A percentile compares a stretch with the other conserved stretches of the same genome.
phyloP scores from a whole-genome alignment of 2,329 filamentous ascomycete genomes.

The Cladosporium cucumerinum region DNA sequence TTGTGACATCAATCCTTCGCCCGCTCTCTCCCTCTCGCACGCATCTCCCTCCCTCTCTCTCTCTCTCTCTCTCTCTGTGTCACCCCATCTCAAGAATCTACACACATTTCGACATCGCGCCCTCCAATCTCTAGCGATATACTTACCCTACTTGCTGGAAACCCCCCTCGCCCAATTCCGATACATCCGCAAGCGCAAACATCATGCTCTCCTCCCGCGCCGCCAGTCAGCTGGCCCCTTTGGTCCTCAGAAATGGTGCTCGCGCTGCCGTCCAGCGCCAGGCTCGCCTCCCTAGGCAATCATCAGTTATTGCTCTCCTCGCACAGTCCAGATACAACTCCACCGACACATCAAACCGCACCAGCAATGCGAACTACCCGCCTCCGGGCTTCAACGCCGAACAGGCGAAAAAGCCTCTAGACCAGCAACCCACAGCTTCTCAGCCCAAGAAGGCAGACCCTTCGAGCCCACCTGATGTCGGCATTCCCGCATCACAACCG shows the following conservation, averaged over 20 bases:
- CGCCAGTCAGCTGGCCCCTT: slow-evolving; percentile 45
- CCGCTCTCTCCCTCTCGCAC: neutral
- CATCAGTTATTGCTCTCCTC: slow-evolving; percentile 57
- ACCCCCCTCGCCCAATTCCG: neutral
- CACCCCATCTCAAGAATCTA: neutral
- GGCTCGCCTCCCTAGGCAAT: slow-evolving; percentile 46
- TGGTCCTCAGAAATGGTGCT: slow-evolving; percentile 45
- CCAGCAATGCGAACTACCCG: slow-evolving; percentile 52
- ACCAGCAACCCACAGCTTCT: slow-evolving; percentile 38
- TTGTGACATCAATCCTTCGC: neutral
- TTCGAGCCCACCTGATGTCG: slow-evolving; percentile 27
- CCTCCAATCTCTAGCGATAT: neutral
- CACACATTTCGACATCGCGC: neutral
- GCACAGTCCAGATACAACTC: slow-evolving; percentile 51
- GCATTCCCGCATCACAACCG: slow-evolving; percentile 38
- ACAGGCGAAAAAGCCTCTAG: slow-evolving; percentile 80
- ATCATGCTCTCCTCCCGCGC: slow-evolving; percentile 46
- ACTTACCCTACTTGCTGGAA: neutral
- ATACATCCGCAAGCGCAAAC: slow-evolving; percentile 21
- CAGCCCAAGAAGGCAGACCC: slow-evolving; percentile 24
- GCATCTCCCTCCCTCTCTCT: neutral
- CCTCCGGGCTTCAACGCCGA: slow-evolving; percentile 91
- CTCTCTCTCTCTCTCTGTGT: neutral
- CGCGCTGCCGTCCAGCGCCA: slow-evolving; percentile 41
- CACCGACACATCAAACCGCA: slow-evolving; percentile 55